phyloP scores from a whole-genome alignment of 768 basidiomycete species.

The Pholiota molesta region DNA sequence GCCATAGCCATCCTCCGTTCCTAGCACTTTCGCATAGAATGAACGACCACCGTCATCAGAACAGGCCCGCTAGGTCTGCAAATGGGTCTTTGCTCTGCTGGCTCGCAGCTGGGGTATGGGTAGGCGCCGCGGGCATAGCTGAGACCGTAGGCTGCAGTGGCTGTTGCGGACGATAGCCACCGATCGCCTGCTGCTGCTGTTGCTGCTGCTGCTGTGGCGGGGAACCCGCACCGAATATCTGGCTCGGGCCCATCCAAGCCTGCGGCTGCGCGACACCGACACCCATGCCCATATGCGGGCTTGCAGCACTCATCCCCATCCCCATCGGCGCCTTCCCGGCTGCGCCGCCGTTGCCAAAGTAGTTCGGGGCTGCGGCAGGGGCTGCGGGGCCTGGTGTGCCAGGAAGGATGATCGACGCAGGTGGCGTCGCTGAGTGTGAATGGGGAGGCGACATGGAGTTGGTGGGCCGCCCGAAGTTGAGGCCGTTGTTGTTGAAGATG shows the following conservation, averaged over 20 bases:
- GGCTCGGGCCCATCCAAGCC: conserved; percentile 2
- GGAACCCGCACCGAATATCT: conserved; percentile 3
- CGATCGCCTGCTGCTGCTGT: conserved; percentile 9
- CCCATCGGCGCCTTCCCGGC: conserved; percentile 15
- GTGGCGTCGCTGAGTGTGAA: conserved; percentile 32
- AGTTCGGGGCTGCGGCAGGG: conserved; percentile 22
- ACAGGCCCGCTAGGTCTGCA: conserved; percentile 78
- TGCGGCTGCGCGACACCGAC: conserved; percentile 11
- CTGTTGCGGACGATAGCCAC: conserved; percentile 19
- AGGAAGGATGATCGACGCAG: conserved; percentile 43
- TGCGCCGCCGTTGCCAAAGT: conserved; percentile 29
- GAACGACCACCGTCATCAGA: conserved; percentile 38
- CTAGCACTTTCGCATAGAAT: neutral
- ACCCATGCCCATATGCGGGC: neutral
- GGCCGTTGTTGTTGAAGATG: conserved; percentile 26
- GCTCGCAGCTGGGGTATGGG: conserved; percentile 20
- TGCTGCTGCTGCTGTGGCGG: conserved; percentile 15
- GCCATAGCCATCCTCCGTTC: neutral
- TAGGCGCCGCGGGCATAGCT: conserved; percentile 20
- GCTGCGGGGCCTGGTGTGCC: conserved; percentile 31
- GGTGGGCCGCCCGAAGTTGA: conserved; percentile 6
- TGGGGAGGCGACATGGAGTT: conserved; percentile 8
- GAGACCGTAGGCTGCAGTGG: conserved; percentile 17
- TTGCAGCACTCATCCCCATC: conserved; percentile 26
- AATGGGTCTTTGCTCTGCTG: conserved; percentile 76